Evolutionary conservation across 1,284 basidiomycete genomes (phyloP), one percentile per base, ranked within the genome.

Genomic region (Ceratobasidium sp.): DNA sequence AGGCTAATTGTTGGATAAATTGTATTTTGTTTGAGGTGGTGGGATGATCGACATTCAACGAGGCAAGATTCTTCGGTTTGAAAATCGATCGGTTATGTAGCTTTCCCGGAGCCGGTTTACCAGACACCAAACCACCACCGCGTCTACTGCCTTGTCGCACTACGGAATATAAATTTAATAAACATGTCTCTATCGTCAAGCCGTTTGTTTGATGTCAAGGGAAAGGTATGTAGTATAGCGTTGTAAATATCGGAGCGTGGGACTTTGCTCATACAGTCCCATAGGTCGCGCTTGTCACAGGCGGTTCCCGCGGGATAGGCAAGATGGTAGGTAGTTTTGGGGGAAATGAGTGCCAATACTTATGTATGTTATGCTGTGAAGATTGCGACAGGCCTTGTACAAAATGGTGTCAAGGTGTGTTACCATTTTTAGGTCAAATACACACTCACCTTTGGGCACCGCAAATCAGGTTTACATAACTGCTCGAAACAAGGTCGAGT

Each of bases 241-340:
- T 12, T 8, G 41, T 12, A 7, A 16, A 33, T 16, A 18, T 33
- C 20, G 10, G 16, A n/a, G 38, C 55, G 38, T 30, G 55, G 33
- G 66, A 20, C n/a, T 27, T 52, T 55, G 62, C 20, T 30, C 18
- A 18, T n/a, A 10, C 38, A 14, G 77, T 79, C 41, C 38, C 33
- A 44, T 14, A 85, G 83, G 88, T 92, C 4, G 89, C 90, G 1
- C 85, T 93, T 48, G 87, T 92, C 50, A 93, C 91, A 0, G 92
- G 92, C n/a, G 92, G 92, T n/a, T 91, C 89, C 57, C 85, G 90
- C 76, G 91, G 91, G 35, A 89, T 92, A 62, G 91, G 91, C 35
- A 92, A 90, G 85, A 91, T 91, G 91, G 91, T 90, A 71, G 78
- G 88, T 84, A 30, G 30, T 4, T 0, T n/a, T 18, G 18, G n/a